phyloP scores from a whole-genome alignment of 345 rosid species.

The Rhodamnia rubescens region DNA sequence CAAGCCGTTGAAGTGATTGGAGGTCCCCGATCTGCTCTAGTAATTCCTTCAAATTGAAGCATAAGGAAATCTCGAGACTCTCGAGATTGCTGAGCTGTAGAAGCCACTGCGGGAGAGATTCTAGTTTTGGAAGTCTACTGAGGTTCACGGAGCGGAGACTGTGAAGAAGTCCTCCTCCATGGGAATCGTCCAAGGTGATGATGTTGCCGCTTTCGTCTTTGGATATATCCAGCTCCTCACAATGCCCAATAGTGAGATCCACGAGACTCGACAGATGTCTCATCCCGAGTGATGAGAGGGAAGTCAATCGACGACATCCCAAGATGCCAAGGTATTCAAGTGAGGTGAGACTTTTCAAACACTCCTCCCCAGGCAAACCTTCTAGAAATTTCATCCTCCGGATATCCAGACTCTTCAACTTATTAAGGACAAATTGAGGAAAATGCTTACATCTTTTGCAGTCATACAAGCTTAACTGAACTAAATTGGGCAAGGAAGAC shows the following conservation, averaged over 20 bases:
- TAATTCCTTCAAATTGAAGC: not conserved
- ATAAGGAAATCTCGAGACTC: not conserved
- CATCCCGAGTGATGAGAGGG: not conserved
- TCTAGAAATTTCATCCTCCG: not conserved
- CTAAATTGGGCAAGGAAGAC: not conserved
- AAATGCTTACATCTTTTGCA: not conserved
- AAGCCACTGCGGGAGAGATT: not conserved
- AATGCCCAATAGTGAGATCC: not conserved
- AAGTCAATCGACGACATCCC: not conserved
- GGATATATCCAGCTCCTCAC: too few relatives aligned
- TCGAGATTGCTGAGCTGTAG: not conserved
- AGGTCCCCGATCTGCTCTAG: not conserved
- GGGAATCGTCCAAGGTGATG: too few relatives aligned
- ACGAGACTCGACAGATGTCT: not conserved
- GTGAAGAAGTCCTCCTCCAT: not conserved
- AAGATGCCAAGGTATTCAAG: fast-evolving
- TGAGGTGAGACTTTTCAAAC: not conserved
- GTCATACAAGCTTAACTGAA: fast-evolving
- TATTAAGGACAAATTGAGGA: not conserved
- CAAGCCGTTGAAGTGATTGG: not conserved
- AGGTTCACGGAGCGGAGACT: not conserved
- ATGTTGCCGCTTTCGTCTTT: not conserved
- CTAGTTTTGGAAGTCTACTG: not conserved
- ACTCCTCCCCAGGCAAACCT: not conserved
- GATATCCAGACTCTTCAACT: not conserved